Evolutionary conservation across 345 rosid species (phyloP).

Genomic region (Gossypium ekmanianum): DNA sequence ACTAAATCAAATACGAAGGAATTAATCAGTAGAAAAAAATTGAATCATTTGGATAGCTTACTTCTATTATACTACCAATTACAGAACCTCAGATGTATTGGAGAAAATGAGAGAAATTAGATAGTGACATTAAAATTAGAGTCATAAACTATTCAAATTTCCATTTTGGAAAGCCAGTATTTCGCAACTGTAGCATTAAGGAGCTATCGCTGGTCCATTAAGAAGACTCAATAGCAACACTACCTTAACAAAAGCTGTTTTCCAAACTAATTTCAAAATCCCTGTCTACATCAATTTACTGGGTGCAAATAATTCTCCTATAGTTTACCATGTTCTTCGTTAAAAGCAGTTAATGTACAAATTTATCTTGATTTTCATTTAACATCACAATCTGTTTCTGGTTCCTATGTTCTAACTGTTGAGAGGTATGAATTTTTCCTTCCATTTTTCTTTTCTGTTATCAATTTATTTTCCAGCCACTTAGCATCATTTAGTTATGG

Average conservation of each 20-base stretch:
- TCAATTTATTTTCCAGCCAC: background rate
- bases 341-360: background rate
- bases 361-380: background rate
- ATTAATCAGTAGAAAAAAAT: background rate
- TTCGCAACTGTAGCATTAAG: background rate
- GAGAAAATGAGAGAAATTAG: background rate
- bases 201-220: background rate
- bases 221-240: background rate
- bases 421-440: background rate
- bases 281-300: background rate
- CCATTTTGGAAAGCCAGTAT: background rate
- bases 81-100: background rate
- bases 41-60: background rate
- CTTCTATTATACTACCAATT: slow-evolving; percentile 3
- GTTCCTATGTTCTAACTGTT: background rate
- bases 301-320: background rate
- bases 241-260: background rate
- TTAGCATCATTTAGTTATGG: background rate
- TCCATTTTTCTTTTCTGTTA: background rate
- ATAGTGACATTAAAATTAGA: background rate
- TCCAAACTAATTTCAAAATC: background rate
- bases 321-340: background rate
- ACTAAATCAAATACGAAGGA: background rate
- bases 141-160: background rate
- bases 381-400: slow-evolving; percentile 1